Percentiles rank a stretch among this genome's conserved stretches.
Conservation (phyloP, 1,139 yeast species). For the Debaryomycetaceae sp. region DNA sequence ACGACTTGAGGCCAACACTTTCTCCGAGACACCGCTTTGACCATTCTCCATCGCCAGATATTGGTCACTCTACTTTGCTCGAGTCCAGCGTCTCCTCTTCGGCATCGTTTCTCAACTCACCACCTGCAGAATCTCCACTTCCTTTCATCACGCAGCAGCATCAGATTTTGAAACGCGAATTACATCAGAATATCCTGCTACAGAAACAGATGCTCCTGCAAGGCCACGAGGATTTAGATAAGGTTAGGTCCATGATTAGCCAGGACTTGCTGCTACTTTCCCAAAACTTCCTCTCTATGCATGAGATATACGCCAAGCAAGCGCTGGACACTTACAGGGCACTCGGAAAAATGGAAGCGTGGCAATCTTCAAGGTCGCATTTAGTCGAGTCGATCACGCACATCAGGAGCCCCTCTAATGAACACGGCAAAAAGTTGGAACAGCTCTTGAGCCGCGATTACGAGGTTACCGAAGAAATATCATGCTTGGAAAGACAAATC, state of each 20-base stretch:
- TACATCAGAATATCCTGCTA: conserved; percentile 11
- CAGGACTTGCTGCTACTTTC: conserved; percentile 25
- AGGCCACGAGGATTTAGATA: conserved; percentile 23
- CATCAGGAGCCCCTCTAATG: conserved; percentile 31
- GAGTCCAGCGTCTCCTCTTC: too few relatives aligned
- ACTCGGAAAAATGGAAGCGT: conserved; percentile 34
- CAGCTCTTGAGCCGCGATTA: conserved; percentile 23
- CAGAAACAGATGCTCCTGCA: conserved; percentile 14
- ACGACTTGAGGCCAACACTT: too few relatives aligned
- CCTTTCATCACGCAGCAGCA: conserved; percentile 22
- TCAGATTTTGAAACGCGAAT: conserved; percentile 11
- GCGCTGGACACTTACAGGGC: conserved; percentile 13
- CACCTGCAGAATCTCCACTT: conserved; percentile 12
- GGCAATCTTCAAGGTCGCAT: conserved; percentile 17
- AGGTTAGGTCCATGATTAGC: conserved; percentile 17
- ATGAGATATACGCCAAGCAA: conserved; percentile 39
- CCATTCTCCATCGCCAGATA: too few relatives aligned
- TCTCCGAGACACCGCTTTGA: too few relatives aligned
- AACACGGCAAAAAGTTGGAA: conserved; percentile 35
- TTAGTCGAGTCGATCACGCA: conserved; percentile 25
- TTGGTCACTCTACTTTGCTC: too few relatives aligned
- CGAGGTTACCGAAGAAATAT: conserved; percentile 31
- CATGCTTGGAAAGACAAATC: conserved; percentile 27
- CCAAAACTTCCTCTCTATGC: conserved; percentile 34
- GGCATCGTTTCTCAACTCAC: too few relatives aligned